These are phyloP conservation scores for Terfezia boudieri DNA, from an alignment of 495 filamentous ascomycete species.

Conservation along the genomic window DNA sequence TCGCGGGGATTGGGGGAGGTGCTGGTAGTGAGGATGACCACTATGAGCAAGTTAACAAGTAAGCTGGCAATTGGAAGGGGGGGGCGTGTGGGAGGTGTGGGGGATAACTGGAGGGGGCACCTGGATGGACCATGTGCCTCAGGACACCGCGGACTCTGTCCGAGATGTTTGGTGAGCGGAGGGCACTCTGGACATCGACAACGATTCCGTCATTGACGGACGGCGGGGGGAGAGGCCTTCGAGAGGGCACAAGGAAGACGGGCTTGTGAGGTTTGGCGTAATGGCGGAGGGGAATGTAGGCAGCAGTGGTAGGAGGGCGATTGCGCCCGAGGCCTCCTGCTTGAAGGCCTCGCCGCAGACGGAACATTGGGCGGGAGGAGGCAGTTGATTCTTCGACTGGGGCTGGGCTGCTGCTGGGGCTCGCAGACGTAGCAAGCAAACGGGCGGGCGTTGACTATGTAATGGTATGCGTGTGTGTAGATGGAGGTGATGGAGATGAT, in stretches of 20 bases:
- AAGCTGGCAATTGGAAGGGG: no score
- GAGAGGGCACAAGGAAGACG: not conserved
- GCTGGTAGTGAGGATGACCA: conserved; percentile 11
- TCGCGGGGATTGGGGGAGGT: conserved; percentile 1
- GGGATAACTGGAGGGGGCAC: no score
- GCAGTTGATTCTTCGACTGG: no score
- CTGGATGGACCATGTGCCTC: not conserved
- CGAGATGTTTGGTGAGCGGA: not conserved
- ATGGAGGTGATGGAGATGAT: no score
- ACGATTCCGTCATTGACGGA: not conserved
- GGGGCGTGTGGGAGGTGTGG: no score
- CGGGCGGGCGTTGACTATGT: no score
- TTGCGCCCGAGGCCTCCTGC: not conserved
- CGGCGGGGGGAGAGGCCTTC: not conserved
- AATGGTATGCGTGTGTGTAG: no score
- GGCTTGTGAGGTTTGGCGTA: not conserved
- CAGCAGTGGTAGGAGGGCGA: not conserved
- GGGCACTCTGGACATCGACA: not conserved
- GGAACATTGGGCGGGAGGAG: no score
- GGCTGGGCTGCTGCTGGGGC: no score
- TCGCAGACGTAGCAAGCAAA: no score
- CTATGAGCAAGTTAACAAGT: conserved; percentile 5
- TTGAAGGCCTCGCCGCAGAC: no score
- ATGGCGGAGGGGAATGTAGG: not conserved
- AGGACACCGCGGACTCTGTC: not conserved